Base-by-base conservation (phyloP, 2,329 filamentous ascomycete species). In the Furcasterigmium furcatum region DNA sequence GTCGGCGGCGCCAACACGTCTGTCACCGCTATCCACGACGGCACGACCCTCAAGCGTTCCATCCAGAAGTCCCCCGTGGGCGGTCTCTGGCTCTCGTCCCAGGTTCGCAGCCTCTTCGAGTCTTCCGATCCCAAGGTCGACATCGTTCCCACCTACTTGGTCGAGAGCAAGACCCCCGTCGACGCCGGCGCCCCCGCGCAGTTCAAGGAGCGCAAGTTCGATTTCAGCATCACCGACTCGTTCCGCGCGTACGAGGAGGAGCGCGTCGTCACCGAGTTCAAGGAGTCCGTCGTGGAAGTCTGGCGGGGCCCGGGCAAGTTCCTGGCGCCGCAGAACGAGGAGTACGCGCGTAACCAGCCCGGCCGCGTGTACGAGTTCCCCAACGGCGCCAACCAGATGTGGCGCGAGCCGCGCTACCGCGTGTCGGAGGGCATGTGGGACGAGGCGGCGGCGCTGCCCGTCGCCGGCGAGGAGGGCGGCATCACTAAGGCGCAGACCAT, bases 311-410 rank as follows among this genome's bases (percentile, higher is more conserved):
- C 88, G 0, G 85, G 85, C 48, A 79, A 83, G 50, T 82, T 90
- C 57, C 65, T 66, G 35, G 68, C 65, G 54, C 79, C 70, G 19
- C 82, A 84, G 30, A 95, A 92, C 62, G 83, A 94, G 61, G 91
- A 96, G 35, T 75, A 82, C 40, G 84, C 85, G 47, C 85, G 80
- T 62, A 76, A 71, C 38, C 82, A 84, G 52, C 88, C 90, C 1
- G 88, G 89, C 34, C 85, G 90, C 43, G 87, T 94, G 10, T 99
- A 96, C 59, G 94, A 99, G 72, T 94, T 99, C 80, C 94, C 94
- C 9, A 90, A 97, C 62, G 94, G 94, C 42, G 91, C 87, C 72
- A 99, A 97, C 72, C 88, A 95, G 65, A 87, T 96, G 68, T 99
- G 96, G 74, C 86, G 88, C 51, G 79, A 85, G 46, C 91, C 96